phyloP scores from a whole-genome alignment of 768 basidiomycete species.

The Pholiota conissans region DNA sequence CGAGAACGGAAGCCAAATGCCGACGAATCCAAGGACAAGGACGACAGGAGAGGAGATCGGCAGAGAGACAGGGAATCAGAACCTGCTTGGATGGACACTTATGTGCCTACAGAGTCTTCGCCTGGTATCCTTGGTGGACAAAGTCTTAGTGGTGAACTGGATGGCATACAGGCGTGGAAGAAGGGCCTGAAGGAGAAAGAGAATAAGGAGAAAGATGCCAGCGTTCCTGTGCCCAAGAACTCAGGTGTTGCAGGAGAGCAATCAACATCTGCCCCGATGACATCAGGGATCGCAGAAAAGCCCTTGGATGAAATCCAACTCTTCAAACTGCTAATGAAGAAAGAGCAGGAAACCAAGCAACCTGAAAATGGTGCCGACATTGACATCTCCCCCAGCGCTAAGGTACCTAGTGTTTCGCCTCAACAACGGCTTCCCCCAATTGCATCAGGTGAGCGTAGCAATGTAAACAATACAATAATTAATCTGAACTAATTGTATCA shows the following conservation, averaged over 20 bases:
- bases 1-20: slow-evolving; percentile 52
- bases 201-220: slow-evolving; percentile 11
- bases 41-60: slow-evolving; percentile 50
- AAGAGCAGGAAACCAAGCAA: slow-evolving; percentile 58
- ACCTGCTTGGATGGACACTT: slow-evolving; percentile 92
- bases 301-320: slow-evolving; percentile 81
- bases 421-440: slow-evolving; percentile 8
- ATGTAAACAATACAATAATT: background rate
- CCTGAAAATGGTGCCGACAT: slow-evolving; percentile 17
- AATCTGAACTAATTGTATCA: background rate
- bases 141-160: slow-evolving; percentile 63
- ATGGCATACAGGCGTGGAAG: slow-evolving; percentile 88
- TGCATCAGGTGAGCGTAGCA: slow-evolving; percentile 1
- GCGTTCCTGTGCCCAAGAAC: slow-evolving; percentile 5
- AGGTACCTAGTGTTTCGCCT: background rate
- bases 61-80: slow-evolving; percentile 81
- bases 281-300: slow-evolving; percentile 28
- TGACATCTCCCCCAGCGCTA: slow-evolving; percentile 7
- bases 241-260: background rate
- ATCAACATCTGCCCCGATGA: slow-evolving; percentile 5
- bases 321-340: slow-evolving; percentile 83
- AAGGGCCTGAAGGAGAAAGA: slow-evolving; percentile 50
- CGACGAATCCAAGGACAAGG: slow-evolving; percentile 48
- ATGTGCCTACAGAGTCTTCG: slow-evolving; percentile 60
- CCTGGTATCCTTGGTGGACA: slow-evolving; percentile 67